Base-by-base conservation (phyloP, 495 filamentous ascomycete genomes). In the Penicillium atrosanguineum region DNA sequence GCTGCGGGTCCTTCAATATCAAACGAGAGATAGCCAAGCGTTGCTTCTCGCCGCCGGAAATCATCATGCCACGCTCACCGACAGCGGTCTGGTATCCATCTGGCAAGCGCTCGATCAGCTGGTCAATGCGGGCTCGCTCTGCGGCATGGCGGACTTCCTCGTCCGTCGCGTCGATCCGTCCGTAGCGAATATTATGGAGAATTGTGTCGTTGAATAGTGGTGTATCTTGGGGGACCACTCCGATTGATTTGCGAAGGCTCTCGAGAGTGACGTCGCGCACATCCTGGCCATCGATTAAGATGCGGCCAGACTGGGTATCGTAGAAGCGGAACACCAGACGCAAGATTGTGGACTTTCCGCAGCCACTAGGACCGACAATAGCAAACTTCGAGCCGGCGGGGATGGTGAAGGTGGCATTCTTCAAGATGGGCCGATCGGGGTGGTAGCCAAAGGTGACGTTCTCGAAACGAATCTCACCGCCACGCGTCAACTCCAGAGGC, bases 61-160 rank as follows among this genome's bases (percentile, higher is more conserved):
- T 97, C 94, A 97, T 97, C 87, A 97, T 88, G 1, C 94, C 94
- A 21, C 95, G 79, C 76, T 98, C 94, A 16, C 94, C 94, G 11
- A 98, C 94, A 62, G 88, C 91, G 1, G 94, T 98, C 16, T 87
- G 69, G 63, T 98, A 98, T 4, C 91, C 90, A 15, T 92, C 86
- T 1, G 91, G 91, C 59, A 93, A 83, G 29, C 70, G 71, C 46
- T 81, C 75, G 48, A 98, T 85, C 43, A 87, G 89, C 19, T 95
- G 85, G 68, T 96, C 85, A 43, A 97, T 90, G 48, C 85, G 83
- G 6, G 94, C 95, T 50, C 88, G 78, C 59, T 86, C 83, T 0
- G 94, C 90, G 2, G 87, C 94, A 36, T 82, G 82, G 20, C 82
- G 62, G 0, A 98, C 87, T 49, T 86, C 77, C 45, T 89, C 91